phyloP scores from a whole-genome alignment of 2,329 filamentous ascomycete species.

The Chaetomiaceae sp. region DNA sequence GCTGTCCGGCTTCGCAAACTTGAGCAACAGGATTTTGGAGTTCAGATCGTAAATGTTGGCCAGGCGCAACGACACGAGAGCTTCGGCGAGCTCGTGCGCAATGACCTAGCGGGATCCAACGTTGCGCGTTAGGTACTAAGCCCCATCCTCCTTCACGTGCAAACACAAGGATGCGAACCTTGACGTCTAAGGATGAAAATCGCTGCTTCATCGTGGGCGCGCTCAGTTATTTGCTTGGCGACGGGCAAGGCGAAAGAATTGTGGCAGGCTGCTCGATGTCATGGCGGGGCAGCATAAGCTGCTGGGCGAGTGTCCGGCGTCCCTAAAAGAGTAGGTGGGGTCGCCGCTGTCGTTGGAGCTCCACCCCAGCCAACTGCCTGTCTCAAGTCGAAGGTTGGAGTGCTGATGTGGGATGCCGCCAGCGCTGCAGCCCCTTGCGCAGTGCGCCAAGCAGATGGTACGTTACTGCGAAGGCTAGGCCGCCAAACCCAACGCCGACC shows the following conservation, averaged over 20 bases:
- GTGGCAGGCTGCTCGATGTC: too few species aligned
- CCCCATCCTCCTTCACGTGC: too few species aligned
- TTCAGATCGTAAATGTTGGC: conserved; percentile 95
- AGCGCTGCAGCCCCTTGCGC: background rate
- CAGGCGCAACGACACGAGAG: conserved; percentile 71
- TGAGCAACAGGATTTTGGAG: conserved; percentile 90
- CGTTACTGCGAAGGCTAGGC: conserved; percentile 13
- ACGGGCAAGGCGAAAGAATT: too few species aligned
- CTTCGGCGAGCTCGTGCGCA: conserved; percentile 79
- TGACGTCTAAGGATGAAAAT: conserved; percentile 74
- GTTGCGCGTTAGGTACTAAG: too few species aligned
- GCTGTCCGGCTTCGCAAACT: conserved; percentile 83
- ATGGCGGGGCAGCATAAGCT: too few species aligned
- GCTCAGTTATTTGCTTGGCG: too few species aligned
- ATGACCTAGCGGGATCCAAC: too few species aligned
- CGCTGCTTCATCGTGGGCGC: conserved; percentile 62
- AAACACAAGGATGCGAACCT: too few species aligned
- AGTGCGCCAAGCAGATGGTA: conserved; percentile 2
- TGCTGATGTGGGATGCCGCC: too few species aligned
- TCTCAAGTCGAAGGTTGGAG: background rate
- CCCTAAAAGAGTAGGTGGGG: too few species aligned
- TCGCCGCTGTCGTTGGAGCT: too few species aligned
- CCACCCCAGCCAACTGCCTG: background rate
- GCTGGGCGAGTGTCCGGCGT: too few species aligned
- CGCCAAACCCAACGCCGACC: conserved; percentile 9